Evolutionary conservation across 1,139 yeast genomes (phyloP).

Genomic region (Meyerozyma athensensis): DNA sequence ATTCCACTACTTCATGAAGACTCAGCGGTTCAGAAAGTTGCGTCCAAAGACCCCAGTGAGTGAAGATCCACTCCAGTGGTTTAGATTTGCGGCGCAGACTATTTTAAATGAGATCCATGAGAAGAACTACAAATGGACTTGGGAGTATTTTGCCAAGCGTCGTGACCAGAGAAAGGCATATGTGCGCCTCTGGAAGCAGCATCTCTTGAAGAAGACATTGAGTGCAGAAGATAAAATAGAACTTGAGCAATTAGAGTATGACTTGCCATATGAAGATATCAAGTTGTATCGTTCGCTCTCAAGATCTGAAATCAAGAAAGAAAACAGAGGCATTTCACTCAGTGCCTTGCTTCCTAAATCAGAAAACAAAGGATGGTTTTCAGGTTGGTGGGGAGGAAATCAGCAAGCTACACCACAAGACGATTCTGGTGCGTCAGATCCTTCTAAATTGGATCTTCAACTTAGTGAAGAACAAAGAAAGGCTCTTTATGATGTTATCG

Average conservation of each 20-base stretch:
- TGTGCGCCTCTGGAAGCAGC: conserved; percentile 59
- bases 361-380: conserved; percentile 24
- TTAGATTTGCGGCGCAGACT: conserved; percentile 69
- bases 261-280: conserved; percentile 70
- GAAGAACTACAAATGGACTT: conserved; percentile 75
- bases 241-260: conserved; percentile 52
- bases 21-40: conserved; percentile 66
- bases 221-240: conserved; percentile 32
- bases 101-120: conserved; percentile 79
- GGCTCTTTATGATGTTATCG: conserved; percentile 91
- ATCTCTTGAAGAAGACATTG: conserved; percentile 34
- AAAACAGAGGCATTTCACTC: conserved; percentile 24
- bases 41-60: conserved; percentile 60
- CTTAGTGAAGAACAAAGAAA: conserved; percentile 62
- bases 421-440: conserved; percentile 8
- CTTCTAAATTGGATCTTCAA: conserved; percentile 38
- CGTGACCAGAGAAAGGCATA: conserved; percentile 70
- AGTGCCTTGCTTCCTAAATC: conserved; percentile 4
- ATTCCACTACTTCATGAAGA: conserved; percentile 72
- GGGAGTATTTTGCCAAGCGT: conserved; percentile 74
- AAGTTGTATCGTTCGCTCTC: conserved; percentile 83
- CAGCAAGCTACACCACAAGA: conserved; percentile 5
- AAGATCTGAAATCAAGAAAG: conserved; percentile 57
- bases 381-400: conserved; percentile 19
- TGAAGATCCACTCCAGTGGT: conserved; percentile 79